A percentile compares a stretch with the other conserved stretches of the same genome.
These are phyloP conservation scores for Amanita fuliginea DNA, from an alignment of 768 basidiomycete genomes.

Conservation along the genomic window DNA sequence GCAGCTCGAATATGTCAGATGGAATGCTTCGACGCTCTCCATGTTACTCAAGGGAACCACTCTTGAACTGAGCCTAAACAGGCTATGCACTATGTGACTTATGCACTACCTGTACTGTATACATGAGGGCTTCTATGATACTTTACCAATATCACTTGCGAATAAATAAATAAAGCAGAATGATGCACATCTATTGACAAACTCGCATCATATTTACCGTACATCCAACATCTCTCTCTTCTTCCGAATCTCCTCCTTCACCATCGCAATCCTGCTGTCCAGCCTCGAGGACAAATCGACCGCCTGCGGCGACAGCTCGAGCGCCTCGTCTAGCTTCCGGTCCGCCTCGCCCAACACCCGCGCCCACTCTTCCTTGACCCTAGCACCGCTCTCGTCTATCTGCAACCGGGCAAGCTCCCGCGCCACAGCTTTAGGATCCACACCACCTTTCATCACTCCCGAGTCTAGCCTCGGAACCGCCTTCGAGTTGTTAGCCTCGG, in stretches of 20 bases:
- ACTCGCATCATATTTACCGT: too few species aligned
- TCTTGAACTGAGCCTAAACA: conserved; percentile 4
- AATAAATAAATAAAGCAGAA: too few species aligned
- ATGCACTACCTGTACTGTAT: too few species aligned
- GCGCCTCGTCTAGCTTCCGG: conserved; percentile 40
- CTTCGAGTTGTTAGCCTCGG: not conserved
- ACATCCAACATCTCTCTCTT: conserved; percentile 23
- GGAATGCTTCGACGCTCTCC: conserved; percentile 6
- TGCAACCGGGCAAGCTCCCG: not conserved
- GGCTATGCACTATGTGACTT: too few species aligned
- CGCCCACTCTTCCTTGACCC: conserved; percentile 33
- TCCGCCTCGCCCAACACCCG: conserved; percentile 34
- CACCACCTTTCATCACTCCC: not conserved
- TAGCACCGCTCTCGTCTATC: not conserved
- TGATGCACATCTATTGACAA: too few species aligned
- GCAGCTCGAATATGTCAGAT: conserved; percentile 5
- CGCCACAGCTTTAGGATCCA: too few species aligned
- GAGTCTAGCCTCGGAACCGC: not conserved
- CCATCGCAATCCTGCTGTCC: conserved; percentile 59
- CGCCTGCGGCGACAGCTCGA: conserved; percentile 36
- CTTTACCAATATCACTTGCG: too few species aligned
- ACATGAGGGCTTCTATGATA: too few species aligned
- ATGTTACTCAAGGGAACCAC: conserved; percentile 10
- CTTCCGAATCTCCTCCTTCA: conserved; percentile 55
- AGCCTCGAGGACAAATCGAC: conserved; percentile 58